Percentiles rank a stretch among this genome's conserved stretches.
Evolutionary conservation across 1,284 basidiomycete species (phyloP).

Genomic region (Ceratobasidium sp.): DNA sequence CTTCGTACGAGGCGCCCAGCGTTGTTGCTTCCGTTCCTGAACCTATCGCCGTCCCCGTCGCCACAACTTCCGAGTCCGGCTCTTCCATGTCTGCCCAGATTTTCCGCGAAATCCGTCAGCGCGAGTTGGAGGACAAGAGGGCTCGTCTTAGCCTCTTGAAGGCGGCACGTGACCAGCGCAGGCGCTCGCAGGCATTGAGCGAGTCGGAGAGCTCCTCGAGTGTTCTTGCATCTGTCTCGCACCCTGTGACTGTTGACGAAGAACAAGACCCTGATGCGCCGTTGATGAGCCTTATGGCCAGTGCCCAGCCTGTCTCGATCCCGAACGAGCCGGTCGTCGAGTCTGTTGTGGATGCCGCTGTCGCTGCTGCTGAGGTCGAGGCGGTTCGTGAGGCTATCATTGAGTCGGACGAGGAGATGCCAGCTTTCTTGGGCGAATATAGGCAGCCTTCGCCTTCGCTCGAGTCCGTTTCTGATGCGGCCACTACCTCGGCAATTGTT

Average conservation of each 20-base stretch:
- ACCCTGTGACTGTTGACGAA: constrained; percentile 17
- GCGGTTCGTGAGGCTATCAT: background rate
- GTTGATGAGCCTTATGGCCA: constrained; percentile 26
- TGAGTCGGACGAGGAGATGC: background rate
- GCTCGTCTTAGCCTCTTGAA: background rate
- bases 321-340: constrained; percentile 11
- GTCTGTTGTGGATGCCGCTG: background rate
- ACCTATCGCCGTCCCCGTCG: background rate
- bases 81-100: no score
- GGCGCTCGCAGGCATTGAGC: background rate
- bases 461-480: constrained; percentile 1
- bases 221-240: background rate
- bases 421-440: background rate
- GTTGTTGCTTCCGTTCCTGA: background rate
- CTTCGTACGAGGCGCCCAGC: constrained; percentile 28
- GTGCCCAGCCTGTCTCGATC: constrained; percentile 32
- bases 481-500: background rate
- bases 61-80: no score
- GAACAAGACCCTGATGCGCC: constrained; percentile 36
- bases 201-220: background rate
- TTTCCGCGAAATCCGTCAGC: background rate
- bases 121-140: constrained; percentile 29
- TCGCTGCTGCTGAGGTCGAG: background rate
- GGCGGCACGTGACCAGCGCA: background rate
- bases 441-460: background rate